Evolutionary conservation across 23 red algal species (phyloP).

Genomic region (Gracilaria domingensis): DNA sequence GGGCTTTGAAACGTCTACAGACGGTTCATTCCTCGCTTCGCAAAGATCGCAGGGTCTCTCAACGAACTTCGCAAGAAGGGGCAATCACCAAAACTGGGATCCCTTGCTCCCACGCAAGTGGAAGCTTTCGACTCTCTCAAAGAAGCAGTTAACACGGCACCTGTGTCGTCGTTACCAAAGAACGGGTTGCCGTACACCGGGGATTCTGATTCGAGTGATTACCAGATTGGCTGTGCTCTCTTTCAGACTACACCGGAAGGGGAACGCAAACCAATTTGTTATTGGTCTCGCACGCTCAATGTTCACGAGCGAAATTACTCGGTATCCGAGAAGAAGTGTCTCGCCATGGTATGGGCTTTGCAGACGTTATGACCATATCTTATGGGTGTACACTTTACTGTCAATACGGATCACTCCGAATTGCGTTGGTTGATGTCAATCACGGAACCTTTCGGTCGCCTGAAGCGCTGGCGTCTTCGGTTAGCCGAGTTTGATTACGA

Average conservation of each 20-base stretch:
- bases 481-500: not conserved
- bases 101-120: not conserved
- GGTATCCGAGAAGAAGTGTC: too few species aligned
- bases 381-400: not conserved
- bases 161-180: constrained; percentile 15
- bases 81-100: not conserved
- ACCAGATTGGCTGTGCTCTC: not conserved
- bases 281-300: not conserved
- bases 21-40: constrained; percentile 27
- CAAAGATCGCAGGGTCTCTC: constrained; percentile 29
- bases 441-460: not conserved
- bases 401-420: not conserved
- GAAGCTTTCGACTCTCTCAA: not conserved
- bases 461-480: not conserved
- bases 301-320: too few species aligned
- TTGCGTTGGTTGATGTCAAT: not conserved
- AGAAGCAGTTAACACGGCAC: not conserved
- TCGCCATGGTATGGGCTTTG: too few species aligned
- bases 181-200: constrained; percentile 17
- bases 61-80: constrained; percentile 12
- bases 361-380: not conserved
- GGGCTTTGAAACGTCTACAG: constrained; percentile 47
- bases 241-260: too few species aligned
- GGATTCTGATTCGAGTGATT: not conserved
- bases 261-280: too few species aligned